phyloP scores from a whole-genome alignment of 2,329 filamentous ascomycete species.

The Xylaria sp. region DNA sequence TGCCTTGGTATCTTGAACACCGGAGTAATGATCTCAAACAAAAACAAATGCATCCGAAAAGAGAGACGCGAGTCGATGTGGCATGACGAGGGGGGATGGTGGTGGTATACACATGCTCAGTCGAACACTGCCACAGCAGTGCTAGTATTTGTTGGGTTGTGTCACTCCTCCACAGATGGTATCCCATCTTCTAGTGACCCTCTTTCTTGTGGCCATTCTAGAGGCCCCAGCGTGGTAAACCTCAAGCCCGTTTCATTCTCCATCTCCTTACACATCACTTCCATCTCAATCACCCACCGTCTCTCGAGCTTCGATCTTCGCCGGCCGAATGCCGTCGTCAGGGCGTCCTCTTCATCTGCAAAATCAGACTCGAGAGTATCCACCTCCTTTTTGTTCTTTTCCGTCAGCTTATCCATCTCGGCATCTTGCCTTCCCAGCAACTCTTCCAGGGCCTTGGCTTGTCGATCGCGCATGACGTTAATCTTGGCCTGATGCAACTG shows the following conservation, averaged over 20 bases:
- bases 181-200: slow-evolving; percentile 30
- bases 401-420: slow-evolving; percentile 51
- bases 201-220: slow-evolving; percentile 46
- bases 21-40: slow-evolving; percentile 4
- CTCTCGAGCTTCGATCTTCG: slow-evolving; percentile 49
- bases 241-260: slow-evolving; percentile 47
- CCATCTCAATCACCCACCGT: slow-evolving; percentile 56
- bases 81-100: background rate
- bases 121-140: background rate
- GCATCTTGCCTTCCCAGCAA: slow-evolving; percentile 56
- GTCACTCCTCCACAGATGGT: slow-evolving; percentile 25
- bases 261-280: slow-evolving; percentile 57
- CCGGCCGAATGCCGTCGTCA: slow-evolving; percentile 48
- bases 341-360: slow-evolving; percentile 52
- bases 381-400: slow-evolving; percentile 51
- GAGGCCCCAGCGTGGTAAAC: slow-evolving; percentile 45
- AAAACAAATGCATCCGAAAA: background rate
- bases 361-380: slow-evolving; percentile 52
- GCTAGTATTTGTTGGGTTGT: background rate
- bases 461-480: slow-evolving; percentile 67
- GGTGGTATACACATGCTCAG: background rate
- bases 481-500: slow-evolving; percentile 62
- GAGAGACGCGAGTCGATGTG: background rate
- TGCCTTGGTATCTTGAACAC: slow-evolving; percentile 3
- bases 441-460: slow-evolving; percentile 64